These are phyloP conservation scores for Lyophyllum semitale DNA, from an alignment of 768 basidiomycete species.

Conservation along the genomic window DNA sequence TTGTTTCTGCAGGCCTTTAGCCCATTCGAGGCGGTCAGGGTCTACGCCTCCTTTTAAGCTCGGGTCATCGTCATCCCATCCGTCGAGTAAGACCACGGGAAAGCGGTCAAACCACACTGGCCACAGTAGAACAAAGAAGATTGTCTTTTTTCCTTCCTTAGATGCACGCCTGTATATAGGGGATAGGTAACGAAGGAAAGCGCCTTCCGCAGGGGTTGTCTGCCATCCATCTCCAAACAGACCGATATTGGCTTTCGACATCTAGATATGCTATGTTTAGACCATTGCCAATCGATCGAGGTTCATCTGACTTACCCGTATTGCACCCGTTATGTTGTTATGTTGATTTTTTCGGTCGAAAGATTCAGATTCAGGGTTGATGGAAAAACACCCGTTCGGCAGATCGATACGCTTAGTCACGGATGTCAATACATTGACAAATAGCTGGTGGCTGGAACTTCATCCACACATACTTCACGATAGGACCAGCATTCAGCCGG, in stretches of 20 bases:
- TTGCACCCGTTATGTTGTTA: background rate
- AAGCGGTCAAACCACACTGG: conserved; percentile 3
- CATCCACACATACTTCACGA: no score
- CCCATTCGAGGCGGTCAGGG: background rate
- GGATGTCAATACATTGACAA: no score
- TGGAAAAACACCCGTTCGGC: no score
- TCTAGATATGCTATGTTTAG: background rate
- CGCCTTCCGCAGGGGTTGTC: background rate
- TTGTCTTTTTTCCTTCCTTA: background rate
- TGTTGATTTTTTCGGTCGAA: background rate
- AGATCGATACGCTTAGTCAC: no score
- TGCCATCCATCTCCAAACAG: background rate
- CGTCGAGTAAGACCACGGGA: background rate
- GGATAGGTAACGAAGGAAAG: background rate
- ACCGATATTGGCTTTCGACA: background rate
- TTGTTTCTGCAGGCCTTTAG: background rate
- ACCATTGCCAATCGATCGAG: background rate
- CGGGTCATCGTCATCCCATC: background rate
- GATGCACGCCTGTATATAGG: background rate
- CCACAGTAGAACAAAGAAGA: background rate
- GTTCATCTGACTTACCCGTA: background rate
- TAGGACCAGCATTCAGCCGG: no score
- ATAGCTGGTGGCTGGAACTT: no score
- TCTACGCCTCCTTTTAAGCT: background rate
- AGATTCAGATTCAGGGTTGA: background rate